phyloP scores from a whole-genome alignment of 2,329 filamentous ascomycete genomes.

The Didymella keratinophila region DNA sequence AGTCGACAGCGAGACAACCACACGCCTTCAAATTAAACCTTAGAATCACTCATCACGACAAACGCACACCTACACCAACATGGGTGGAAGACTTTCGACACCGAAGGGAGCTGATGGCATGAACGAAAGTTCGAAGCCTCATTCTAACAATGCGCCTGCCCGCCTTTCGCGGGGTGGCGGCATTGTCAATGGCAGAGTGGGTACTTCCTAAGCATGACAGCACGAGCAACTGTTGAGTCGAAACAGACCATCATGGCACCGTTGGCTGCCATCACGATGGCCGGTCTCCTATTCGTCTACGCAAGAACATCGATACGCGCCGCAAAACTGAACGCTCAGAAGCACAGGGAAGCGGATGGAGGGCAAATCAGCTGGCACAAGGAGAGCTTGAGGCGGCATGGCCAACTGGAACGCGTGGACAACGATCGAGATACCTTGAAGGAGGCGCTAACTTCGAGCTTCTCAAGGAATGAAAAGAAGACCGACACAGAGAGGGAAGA shows the following conservation, averaged over 20 bases:
- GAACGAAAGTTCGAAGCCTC: conserved; percentile 52
- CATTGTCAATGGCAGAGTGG: conserved; percentile 49
- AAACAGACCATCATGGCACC: conserved; percentile 64
- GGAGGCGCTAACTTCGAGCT: conserved; percentile 45
- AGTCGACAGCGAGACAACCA: background rate
- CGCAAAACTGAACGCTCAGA: conserved; percentile 70
- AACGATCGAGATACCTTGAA: conserved; percentile 43
- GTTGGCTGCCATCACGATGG: conserved; percentile 70
- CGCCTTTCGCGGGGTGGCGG: conserved; percentile 41
- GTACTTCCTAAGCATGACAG: background rate
- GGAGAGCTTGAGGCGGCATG: conserved; percentile 63
- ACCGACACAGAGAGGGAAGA: conserved; percentile 33
- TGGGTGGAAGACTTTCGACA: conserved; percentile 58
- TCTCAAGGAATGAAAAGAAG: conserved; percentile 41
- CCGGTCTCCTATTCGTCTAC: conserved; percentile 67
- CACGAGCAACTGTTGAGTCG: background rate
- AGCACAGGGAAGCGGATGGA: conserved; percentile 65
- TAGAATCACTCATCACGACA: background rate
- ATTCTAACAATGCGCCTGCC: conserved; percentile 42
- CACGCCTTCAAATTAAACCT: background rate
- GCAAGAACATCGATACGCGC: conserved; percentile 70
- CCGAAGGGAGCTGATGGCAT: conserved; percentile 54
- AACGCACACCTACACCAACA: conserved; percentile 27
- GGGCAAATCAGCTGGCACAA: conserved; percentile 64
- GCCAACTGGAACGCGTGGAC: conserved; percentile 56